Evolutionary conservation across 2,329 filamentous ascomycete genomes (phyloP).

Genomic region (Aureobasidium sp.): DNA sequence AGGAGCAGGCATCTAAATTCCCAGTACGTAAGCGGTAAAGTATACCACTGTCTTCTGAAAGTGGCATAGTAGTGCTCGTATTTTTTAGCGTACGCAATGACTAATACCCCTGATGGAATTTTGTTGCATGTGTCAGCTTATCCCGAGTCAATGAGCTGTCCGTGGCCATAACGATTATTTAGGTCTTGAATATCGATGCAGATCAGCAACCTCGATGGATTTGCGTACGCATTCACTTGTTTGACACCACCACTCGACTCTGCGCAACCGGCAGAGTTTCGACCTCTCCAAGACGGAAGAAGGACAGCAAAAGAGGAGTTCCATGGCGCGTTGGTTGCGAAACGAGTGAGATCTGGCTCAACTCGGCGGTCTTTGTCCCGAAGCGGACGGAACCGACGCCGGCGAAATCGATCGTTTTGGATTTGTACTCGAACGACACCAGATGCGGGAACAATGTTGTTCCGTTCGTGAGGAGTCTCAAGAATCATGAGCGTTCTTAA

Average conservation of each 20-base stretch:
- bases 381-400: background rate
- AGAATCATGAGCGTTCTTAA: background rate
- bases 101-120: background rate
- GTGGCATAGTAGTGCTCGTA: no score
- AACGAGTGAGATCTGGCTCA: background rate
- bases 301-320: background rate
- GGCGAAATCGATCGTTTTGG: background rate
- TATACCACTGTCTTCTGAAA: no score
- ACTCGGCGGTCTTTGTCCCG: background rate
- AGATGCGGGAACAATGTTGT: background rate
- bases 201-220: background rate
- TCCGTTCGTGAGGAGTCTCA: background rate
- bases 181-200: background rate
- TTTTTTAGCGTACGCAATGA: background rate
- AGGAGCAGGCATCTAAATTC: background rate
- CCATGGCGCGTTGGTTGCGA: background rate
- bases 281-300: background rate
- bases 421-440: background rate
- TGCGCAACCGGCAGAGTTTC: background rate
- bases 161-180: no score
- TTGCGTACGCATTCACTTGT: background rate
- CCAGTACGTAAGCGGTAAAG: background rate
- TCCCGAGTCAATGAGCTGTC: background rate
- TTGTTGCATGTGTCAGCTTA: background rate
- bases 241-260: background rate